A percentile compares a stretch with the other conserved stretches of the same genome.
These are phyloP conservation scores for Cercis canadensis DNA, from an alignment of 306 rosid genomes.

Conservation along the genomic window DNA sequence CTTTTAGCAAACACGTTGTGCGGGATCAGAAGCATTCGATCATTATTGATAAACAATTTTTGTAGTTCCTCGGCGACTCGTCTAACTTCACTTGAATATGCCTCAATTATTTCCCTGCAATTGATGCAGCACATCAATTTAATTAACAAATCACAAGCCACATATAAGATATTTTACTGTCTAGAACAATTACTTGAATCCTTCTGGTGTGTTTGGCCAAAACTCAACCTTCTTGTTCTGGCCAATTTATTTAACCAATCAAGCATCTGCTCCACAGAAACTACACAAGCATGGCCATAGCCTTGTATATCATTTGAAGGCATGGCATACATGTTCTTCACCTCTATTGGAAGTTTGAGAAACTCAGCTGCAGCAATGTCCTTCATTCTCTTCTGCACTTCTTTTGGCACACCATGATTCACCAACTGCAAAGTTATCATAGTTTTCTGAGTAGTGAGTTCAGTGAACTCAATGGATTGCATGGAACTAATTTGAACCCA, in stretches of 20 bases:
- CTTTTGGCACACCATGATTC: conserved; percentile 35
- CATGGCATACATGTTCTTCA: conserved; percentile 48
- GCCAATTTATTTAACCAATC: conserved; percentile 48
- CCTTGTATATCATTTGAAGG: conserved; percentile 38
- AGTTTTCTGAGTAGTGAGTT: too few relatives aligned
- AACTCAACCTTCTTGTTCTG: conserved; percentile 22
- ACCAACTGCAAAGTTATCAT: conserved; percentile 36
- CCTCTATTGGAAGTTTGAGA: conserved; percentile 51
- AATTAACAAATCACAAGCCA: background rate
- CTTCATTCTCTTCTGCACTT: conserved; percentile 29
- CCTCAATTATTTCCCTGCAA: conserved; percentile 44
- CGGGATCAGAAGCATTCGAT: too few relatives aligned
- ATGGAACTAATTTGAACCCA: too few relatives aligned
- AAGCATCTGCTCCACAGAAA: conserved; percentile 48
- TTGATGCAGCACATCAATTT: background rate
- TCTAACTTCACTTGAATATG: conserved; percentile 47
- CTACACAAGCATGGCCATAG: conserved; percentile 45
- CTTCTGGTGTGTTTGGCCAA: conserved; percentile 49
- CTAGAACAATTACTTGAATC: conserved; percentile 34
- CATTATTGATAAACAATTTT: too few relatives aligned
- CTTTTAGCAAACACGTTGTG: too few relatives aligned
- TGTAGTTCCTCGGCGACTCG: too few relatives aligned
- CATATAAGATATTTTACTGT: background rate
- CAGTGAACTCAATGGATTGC: too few relatives aligned
- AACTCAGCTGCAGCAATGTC: conserved; percentile 35